Conservation (phyloP, 805 yeast species). For the Lachancea dasiensis region DNA sequence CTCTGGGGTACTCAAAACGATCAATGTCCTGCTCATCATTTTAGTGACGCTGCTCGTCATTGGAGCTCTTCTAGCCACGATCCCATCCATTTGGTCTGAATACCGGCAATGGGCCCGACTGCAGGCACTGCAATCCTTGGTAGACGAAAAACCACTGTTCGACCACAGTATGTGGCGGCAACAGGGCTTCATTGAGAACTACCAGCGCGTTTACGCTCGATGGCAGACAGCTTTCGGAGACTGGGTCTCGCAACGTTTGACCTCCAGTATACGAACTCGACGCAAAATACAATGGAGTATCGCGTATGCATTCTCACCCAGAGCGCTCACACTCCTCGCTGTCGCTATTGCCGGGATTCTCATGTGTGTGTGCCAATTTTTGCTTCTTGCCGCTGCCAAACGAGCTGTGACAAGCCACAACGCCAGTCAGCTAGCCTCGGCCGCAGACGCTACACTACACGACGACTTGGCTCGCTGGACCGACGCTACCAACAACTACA, state of each 20-base stretch:
- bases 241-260: conserved; percentile 8
- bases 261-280: conserved; percentile 11
- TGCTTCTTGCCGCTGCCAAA: conserved; percentile 34
- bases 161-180: not conserved
- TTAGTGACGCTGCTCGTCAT: conserved; percentile 37
- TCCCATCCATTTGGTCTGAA: conserved; percentile 43
- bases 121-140: not conserved
- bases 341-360: conserved; percentile 54
- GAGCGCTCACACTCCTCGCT: conserved; percentile 44
- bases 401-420: conserved; percentile 8
- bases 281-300: conserved; percentile 34
- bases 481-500: conserved; percentile 47
- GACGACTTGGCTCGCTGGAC: conserved; percentile 45
- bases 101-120: conserved; percentile 44
- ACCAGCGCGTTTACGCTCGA: conserved; percentile 20
- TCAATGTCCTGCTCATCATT: conserved; percentile 35
- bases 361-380: conserved; percentile 48
- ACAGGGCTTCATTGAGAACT: conserved; percentile 19
- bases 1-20: conserved; percentile 22
- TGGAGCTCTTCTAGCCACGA: conserved; percentile 37
- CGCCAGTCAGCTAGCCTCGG: conserved; percentile 1
- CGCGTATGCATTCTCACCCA: conserved; percentile 44
- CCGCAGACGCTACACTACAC: conserved; percentile 20
- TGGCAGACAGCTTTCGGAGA: conserved; percentile 20
- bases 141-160: not conserved